Percentiles rank a stretch among this genome's conserved stretches.
Evolutionary conservation across 1,139 yeast genomes (phyloP).

Genomic region (Pichia sp.): DNA sequence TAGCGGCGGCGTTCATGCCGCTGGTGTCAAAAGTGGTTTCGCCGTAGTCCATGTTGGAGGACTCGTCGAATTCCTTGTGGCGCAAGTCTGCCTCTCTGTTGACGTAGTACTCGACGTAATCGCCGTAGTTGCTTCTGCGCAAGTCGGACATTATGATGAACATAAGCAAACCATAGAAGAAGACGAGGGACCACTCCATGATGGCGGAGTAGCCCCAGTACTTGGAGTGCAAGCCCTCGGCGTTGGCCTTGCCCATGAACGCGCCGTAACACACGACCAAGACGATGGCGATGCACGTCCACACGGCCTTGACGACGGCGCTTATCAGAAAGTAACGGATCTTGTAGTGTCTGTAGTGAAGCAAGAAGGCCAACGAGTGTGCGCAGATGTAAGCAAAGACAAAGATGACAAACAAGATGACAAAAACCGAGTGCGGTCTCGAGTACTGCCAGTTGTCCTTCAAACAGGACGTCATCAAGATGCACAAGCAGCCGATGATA

Average conservation of each 20-base stretch:
- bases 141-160: slow-evolving; percentile 67
- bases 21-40: not conserved
- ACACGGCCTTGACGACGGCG: slow-evolving; percentile 50
- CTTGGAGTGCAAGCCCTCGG: slow-evolving; percentile 27
- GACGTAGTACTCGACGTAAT: slow-evolving; percentile 12
- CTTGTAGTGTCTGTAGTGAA: slow-evolving; percentile 47
- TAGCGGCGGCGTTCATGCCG: not conserved
- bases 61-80: not conserved
- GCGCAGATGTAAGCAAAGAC: slow-evolving; percentile 61
- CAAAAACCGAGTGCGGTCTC: slow-evolving; percentile 64
- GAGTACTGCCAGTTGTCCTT: slow-evolving; percentile 55
- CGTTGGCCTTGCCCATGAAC: slow-evolving; percentile 36
- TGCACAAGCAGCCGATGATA: slow-evolving; percentile 68
- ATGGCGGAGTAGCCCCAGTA: slow-evolving; percentile 46
- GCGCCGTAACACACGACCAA: slow-evolving; percentile 70
- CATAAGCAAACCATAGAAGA: slow-evolving; percentile 73
- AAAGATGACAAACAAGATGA: slow-evolving; percentile 67
- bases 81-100: slow-evolving; percentile 9
- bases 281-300: slow-evolving; percentile 66
- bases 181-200: slow-evolving; percentile 82
- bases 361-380: slow-evolving; percentile 54
- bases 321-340: slow-evolving; percentile 42
- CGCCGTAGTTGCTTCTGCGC: slow-evolving; percentile 19
- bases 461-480: slow-evolving; percentile 70
- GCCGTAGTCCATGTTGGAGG: not conserved